Evolutionary conservation across 2,329 filamentous ascomycete genomes (phyloP).

Genomic region (Colletotrichum lentis): DNA sequence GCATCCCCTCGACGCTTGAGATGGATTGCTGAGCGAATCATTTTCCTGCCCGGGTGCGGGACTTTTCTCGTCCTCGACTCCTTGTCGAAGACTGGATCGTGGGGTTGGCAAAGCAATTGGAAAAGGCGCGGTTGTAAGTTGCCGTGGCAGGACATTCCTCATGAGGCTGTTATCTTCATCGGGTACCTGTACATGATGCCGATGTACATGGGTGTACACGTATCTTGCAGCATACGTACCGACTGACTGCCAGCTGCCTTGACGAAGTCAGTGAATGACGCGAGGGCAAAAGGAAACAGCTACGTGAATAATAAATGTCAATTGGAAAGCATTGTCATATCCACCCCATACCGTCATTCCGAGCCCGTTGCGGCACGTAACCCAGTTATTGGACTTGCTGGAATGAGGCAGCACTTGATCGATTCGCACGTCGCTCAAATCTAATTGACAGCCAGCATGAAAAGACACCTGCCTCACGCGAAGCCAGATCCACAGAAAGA

Average conservation of each 20-base stretch:
- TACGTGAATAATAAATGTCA: slow-evolving; percentile 7
- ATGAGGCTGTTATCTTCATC: background rate
- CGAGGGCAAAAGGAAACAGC: background rate
- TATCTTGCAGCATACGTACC: too few species aligned
- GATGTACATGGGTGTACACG: too few species aligned
- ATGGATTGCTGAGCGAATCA: background rate
- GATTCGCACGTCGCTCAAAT: slow-evolving; percentile 2
- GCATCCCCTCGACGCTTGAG: background rate
- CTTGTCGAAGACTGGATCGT: slow-evolving; percentile 6
- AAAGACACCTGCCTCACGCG: background rate
- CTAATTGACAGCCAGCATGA: slow-evolving; percentile 20
- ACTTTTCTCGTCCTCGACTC: slow-evolving; percentile 4
- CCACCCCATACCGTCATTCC: slow-evolving; percentile 19
- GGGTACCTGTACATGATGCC: too few species aligned
- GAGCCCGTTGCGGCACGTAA: slow-evolving; percentile 8
- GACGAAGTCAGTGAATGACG: background rate
- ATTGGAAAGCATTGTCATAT: slow-evolving; percentile 2
- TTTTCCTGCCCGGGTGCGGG: slow-evolving; percentile 1
- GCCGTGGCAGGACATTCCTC: background rate
- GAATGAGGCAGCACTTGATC: slow-evolving; percentile 11
- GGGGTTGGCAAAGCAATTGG: slow-evolving; percentile 7
- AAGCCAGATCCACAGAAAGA: slow-evolving; percentile 21
- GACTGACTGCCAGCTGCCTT: background rate
- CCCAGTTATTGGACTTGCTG: slow-evolving; percentile 5
- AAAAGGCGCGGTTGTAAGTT: background rate